phyloP scores from a whole-genome alignment of 2,329 filamentous ascomycete genomes.

The Didymella pinodella region DNA sequence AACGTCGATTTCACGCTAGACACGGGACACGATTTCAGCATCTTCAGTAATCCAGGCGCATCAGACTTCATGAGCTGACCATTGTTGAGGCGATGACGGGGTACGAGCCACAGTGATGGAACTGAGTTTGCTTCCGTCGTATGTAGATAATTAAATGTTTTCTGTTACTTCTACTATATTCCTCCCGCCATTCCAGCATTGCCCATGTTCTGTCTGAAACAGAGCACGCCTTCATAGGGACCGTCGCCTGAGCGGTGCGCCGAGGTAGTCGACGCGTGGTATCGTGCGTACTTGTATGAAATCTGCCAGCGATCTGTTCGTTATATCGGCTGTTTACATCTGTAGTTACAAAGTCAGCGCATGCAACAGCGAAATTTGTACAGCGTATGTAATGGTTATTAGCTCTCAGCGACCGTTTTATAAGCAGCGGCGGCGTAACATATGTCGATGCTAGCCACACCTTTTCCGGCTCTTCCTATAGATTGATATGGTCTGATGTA shows the following conservation, averaged over 20 bases:
- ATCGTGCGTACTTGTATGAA: background rate
- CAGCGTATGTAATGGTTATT: slow-evolving; percentile 7
- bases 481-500: slow-evolving; percentile 48
- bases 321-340: background rate
- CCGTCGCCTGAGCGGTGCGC: background rate
- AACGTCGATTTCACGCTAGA: background rate
- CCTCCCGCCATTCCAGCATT: background rate
- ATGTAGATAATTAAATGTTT: background rate
- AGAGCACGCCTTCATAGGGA: background rate
- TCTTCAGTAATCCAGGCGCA: background rate
- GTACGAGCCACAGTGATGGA: background rate
- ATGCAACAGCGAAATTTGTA: slow-evolving; percentile 2
- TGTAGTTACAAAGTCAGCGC: slow-evolving; percentile 21
- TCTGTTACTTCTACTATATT: slow-evolving; percentile 3
- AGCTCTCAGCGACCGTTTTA: slow-evolving; percentile 56
- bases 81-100: background rate
- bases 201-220: background rate
- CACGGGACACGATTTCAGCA: background rate
- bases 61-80: background rate
- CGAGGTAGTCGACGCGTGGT: background rate
- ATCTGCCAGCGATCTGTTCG: background rate
- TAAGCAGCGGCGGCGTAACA: slow-evolving; percentile 61
- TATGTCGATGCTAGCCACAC: slow-evolving; percentile 60
- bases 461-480: slow-evolving; percentile 64
- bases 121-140: background rate